A percentile compares a stretch with the other conserved stretches of the same genome.
phyloP scores from a whole-genome alignment of 1,139 yeast species.

The Diutina sp. region DNA sequence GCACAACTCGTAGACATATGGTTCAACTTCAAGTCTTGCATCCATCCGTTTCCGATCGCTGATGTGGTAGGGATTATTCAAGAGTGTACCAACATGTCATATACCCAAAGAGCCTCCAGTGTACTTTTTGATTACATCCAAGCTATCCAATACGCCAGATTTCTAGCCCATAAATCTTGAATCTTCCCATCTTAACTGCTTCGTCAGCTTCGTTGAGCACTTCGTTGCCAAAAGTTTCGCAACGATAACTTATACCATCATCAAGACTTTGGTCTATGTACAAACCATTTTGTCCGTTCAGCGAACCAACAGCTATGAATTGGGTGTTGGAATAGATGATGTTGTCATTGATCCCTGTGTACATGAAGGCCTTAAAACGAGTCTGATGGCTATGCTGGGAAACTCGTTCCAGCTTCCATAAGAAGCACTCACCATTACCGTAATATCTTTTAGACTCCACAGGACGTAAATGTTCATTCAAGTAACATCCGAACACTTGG shows the following conservation, averaged over 20 bases:
- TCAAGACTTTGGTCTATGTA: conserved; percentile 72
- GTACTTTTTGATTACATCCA: too few species aligned
- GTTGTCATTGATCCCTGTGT: conserved; percentile 82
- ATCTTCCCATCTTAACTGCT: conserved; percentile 28
- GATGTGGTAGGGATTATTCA: too few species aligned
- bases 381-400: conserved; percentile 9
- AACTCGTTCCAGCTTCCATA: conserved; percentile 58
- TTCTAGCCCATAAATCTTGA: conserved; percentile 67
- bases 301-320: conserved; percentile 82
- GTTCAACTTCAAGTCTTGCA: too few species aligned
- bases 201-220: conserved; percentile 26
- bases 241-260: conserved; percentile 65
- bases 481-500: conserved; percentile 69
- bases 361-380: conserved; percentile 71
- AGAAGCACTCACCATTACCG: conserved; percentile 92
- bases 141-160: conserved; percentile 61
- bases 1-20: too few species aligned
- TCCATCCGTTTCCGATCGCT: too few species aligned
- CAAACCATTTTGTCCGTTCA: conserved; percentile 79
- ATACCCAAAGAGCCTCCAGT: too few species aligned
- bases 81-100: too few species aligned
- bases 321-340: conserved; percentile 69
- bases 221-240: conserved; percentile 87
- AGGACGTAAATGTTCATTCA: conserved; percentile 64
- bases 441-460: conserved; percentile 62